Evolutionary conservation across 768 basidiomycete species (phyloP).

Genomic region (Saitozyma sp.): DNA sequence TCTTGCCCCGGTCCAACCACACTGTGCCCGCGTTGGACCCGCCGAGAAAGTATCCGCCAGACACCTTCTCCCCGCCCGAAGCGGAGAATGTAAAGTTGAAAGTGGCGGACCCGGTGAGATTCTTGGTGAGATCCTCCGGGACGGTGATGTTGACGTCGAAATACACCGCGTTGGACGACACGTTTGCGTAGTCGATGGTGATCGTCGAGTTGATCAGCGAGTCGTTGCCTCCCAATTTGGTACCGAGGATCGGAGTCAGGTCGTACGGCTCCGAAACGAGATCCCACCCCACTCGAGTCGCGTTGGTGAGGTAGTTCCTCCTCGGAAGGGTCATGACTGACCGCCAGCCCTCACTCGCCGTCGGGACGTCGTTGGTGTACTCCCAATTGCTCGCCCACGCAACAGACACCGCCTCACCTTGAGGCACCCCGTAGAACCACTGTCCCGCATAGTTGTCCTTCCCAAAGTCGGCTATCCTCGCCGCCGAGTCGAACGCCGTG

Average conservation of each 20-base stretch:
- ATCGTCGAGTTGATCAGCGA: constrained; percentile 21
- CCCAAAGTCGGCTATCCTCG: constrained; percentile 29
- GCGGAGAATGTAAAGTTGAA: constrained; percentile 31
- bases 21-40: constrained; percentile 13
- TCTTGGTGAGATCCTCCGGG: constrained; percentile 9
- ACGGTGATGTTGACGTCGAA: constrained; percentile 36
- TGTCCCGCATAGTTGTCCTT: constrained; percentile 47
- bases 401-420: constrained; percentile 23
- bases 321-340: constrained; percentile 36
- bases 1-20: constrained; percentile 24
- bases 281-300: constrained; percentile 18
- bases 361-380: constrained; percentile 37
- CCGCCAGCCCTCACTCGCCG: constrained; percentile 36
- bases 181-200: constrained; percentile 15
- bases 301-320: constrained; percentile 24
- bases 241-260: constrained; percentile 13
- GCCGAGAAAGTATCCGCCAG: constrained; percentile 29
- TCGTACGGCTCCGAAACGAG: constrained; percentile 31
- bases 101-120: constrained; percentile 8
- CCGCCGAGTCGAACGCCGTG: constrained; percentile 23
- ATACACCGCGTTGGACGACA: constrained; percentile 28
- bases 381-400: constrained; percentile 44
- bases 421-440: constrained; percentile 30
- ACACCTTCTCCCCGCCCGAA: constrained; percentile 12
- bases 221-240: constrained; percentile 1